Conservation (phyloP, 2,329 filamentous ascomycete genomes). For the Fusarium setosum region DNA sequence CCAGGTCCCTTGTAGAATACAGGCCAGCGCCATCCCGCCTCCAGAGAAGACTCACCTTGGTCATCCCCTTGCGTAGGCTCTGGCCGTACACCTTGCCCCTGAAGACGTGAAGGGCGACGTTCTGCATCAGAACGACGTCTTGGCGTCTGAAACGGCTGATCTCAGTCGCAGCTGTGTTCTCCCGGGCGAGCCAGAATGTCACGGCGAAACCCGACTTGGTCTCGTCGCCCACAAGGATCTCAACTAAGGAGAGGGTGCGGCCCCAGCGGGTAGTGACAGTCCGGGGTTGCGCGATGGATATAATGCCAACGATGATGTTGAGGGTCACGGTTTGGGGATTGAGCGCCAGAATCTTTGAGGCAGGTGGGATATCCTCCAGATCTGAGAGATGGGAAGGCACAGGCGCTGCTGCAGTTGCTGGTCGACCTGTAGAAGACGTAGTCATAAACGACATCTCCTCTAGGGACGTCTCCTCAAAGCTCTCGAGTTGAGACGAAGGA, state of each 20-base stretch:
- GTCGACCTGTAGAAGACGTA: conserved; percentile 47
- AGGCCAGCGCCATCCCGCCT: conserved; percentile 63
- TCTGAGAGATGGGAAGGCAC: conserved; percentile 57
- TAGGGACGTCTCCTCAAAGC: conserved; percentile 39
- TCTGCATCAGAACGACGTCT: conserved; percentile 83
- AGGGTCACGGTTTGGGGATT: conserved; percentile 84
- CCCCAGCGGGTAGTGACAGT: conserved; percentile 76
- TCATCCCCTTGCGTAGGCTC: conserved; percentile 78
- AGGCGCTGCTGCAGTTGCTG: conserved; percentile 31
- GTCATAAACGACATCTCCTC: conserved; percentile 53
- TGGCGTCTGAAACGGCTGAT: conserved; percentile 68
- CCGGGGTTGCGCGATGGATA: conserved; percentile 76
- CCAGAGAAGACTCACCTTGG: conserved; percentile 74
- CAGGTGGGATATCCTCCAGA: conserved; percentile 76
- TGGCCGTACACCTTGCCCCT: conserved; percentile 84
- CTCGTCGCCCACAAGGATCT: conserved; percentile 86
- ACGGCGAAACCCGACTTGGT: conserved; percentile 83
- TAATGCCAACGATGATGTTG: conserved; percentile 83
- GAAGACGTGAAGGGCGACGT: conserved; percentile 83
- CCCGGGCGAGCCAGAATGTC: conserved; percentile 80
- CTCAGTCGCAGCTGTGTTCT: conserved; percentile 46
- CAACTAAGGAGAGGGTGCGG: conserved; percentile 72
- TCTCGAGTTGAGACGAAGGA: conserved; percentile 68
- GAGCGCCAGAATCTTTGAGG: conserved; percentile 72
- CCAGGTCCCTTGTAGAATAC: conserved; percentile 65